Evolutionary conservation across 225 moss, liverwort and hornwort species (phyloP), one percentile per base, ranked within the genome.

Genomic region (Anthoceros angustus): DNA sequence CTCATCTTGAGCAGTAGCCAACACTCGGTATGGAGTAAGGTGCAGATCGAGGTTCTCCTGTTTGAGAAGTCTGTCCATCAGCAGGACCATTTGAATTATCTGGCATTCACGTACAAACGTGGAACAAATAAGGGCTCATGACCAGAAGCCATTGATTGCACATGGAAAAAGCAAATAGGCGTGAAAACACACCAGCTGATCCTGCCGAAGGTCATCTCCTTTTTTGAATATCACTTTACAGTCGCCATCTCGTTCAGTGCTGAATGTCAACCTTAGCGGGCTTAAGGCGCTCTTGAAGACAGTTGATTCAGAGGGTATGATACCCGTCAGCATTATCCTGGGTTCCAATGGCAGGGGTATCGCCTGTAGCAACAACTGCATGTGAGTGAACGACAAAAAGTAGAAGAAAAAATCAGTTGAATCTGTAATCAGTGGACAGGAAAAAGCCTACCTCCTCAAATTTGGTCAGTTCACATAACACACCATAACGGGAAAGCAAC

Each of bases 51-150:
- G 80, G 71, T 94, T 94, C 67, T 94, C 93, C 72, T 90, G 65
- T 75, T 94, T 94, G 42, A 94, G 74, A 42, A 94, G 80, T 67
- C 93, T 90, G 70, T 94, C 90, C 93, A 94, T 94, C 67, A 94
- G 74, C 9, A 87, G 89, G 25, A 94, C 80, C 89, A 94, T 90
- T 78, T 94, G 93, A 65, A 94, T 81, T 0, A 94, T 89, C 93
- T 93, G 86, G 70, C 64, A 72, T 42, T 73, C 21, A 61, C 32
- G 32, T 32, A 32, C 32, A 32, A 32, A 32, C 32, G 68, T 24
- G 23, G 62, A 14, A 9, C 50, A 39, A 18, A 12, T 23, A n/a
- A 8, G 0, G 25, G 61, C 23, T 43, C 40, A 18, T 25, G 15
- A 55, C 50, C 50, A 55, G 50, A 55, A 55, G n/a, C n/a, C 18